Evolutionary conservation across 192 early-diverging fungal genomes (phyloP), one percentile per base, ranked within the genome.

Genomic region (Helicostylum pulchrum): DNA sequence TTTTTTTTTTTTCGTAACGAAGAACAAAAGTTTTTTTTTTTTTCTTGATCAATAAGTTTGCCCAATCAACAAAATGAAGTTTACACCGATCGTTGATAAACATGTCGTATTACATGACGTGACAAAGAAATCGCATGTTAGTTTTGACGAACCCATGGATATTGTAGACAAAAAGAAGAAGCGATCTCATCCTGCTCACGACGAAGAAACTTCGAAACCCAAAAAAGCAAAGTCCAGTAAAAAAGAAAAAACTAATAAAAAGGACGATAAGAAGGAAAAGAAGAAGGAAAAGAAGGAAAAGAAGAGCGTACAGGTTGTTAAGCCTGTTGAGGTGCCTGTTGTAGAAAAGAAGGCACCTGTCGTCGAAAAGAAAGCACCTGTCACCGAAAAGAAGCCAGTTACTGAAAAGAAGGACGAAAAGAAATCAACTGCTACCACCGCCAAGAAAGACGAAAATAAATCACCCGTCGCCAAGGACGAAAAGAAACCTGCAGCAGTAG

Each of bases 41-140:
- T 9, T 39, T 9, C 36, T 10, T 39, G 36, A 39, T 39, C 36
- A 39, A 6, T 6, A 39, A 26, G 26, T 26, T 26, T 26, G 26
- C 9, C 9, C 1, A 39, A 39, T 39, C 19, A 20, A 23, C 15
- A 51, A n/a, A 44, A 62, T 64, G 62, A 66, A 66, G 61, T 65
- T 72, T 48, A 65, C 64, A 58, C 60, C 71, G 15, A 72, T 51
- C 11, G 55, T 48, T 43, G 71, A 51, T 19, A 73, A 73, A 49
- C 34, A 68, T n/a, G 26, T 57, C 4, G n/a, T 42, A 14, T 32
- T 67, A 1, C 43, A 55, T n/a, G 71, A 73, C 53, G 51, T 46
- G 1, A 48, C 53, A 4, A 52, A 57, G 19, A 73, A 73, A 39
- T 32, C 53, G 1, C 71, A 73, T 34, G 59, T 73, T n/a, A 68